Evolutionary conservation across 1,139 yeast genomes (phyloP), one percentile per base, ranked within the genome.

Genomic region (Lizanozyma gosingica): DNA sequence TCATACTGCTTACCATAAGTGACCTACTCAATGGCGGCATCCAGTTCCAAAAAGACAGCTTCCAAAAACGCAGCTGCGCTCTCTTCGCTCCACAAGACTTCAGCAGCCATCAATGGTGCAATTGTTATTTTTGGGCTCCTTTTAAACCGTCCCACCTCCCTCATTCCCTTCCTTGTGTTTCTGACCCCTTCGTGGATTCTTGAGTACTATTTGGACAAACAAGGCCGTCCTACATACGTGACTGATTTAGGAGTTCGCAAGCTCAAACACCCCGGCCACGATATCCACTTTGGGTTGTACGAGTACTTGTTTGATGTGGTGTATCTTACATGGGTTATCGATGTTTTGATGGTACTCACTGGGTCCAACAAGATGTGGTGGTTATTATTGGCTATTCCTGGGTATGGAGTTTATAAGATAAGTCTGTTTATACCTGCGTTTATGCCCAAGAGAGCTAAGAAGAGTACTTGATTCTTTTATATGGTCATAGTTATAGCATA

Each of bases 251-350:
- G 62, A 55, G 50, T 57, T n/a, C 56, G 59, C 15, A 62, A 84
- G 40, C 54, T 73, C 2, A 63, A 59, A 17, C 57, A 83, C 2
- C 95, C 94, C 2, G 78, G 74, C 37, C 90, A 86, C 53, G 66
- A 85, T 45, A 59, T 60, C 37, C 85, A 79, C 45, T 59, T 63
- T 3, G 95, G 95, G 0, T 63, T 86, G 36, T 81, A 80, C 16
- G 95, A 86, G 57, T 84, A 83, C 63, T 62, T 84, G 62, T 82
- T 82, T 54, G 95, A 86, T 55, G 61, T 84, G 17, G 67, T 86
- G 42, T 85, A 85, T 54, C 59, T 83, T 40, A 84, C 94, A 1
- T 72, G 85, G 72, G 52, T 73, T 14, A 66, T 81, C 46, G 80
- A 79, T 48, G 41, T 81, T 0, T 60, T 83, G 40, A 73, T 79